Evolutionary conservation across 257 asterid genomes (phyloP), one percentile per base, ranked within the genome.

Genomic region (Lycium barbarum): DNA sequence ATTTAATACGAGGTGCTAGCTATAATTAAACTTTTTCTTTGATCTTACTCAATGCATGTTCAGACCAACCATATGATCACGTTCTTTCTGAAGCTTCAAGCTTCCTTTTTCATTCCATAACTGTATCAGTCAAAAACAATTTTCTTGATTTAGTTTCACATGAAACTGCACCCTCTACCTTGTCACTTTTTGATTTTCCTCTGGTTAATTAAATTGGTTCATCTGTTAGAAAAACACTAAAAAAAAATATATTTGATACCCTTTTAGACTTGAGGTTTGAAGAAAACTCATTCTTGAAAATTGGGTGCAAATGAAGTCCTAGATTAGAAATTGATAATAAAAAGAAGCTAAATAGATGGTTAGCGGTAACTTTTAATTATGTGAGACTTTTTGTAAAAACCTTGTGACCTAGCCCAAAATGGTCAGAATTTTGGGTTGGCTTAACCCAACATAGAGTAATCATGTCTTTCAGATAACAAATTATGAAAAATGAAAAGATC

Each of bases 61-160:
- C 85, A 82, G 84, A 87, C 87, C 54, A 68, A 85, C 74, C 74
- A 67, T 67, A 61, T 61, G 67, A 35, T 40, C 91, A 85, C 89
- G 89, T 87, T 88, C 81, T 89, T 89, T 91, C 90, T 88, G 86
- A 87, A 82, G 76, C 85, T 88, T 87, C 86, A 91, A 89, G 91
- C 82, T 84, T 88, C 68, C 86, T 79, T 33, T 83, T 35, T 3
- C 78, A 17, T 47, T 74, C 54, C 68, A 62, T 86, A 63, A 63
- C 73, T 47, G 84, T 51, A 49, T 9, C 40, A 47, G 59, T 73
- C 2, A 65, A 55, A 79, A 53, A 80, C 18, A 68, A 45, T 2
- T 47, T 20, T 87, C 47, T 15, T 79, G 81, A 67, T 20, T 45
- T 9, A 14, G 80, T 43, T 51, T 86, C 70, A 70, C 84, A 51